phyloP scores from a whole-genome alignment of 768 basidiomycete genomes.

The Mycena alexandri region DNA sequence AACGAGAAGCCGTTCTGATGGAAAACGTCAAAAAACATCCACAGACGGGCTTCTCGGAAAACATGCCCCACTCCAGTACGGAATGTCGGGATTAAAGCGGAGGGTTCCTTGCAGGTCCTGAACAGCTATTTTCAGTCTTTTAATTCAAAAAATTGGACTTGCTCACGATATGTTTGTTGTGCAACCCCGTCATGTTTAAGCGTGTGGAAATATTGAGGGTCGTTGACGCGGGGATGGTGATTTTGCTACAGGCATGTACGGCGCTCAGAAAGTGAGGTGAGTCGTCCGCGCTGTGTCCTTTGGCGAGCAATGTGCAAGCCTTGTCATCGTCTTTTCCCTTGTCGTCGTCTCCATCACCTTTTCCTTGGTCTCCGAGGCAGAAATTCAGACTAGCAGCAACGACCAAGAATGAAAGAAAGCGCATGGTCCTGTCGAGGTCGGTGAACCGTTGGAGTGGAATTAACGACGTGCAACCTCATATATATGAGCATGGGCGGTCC shows the following conservation, averaged over 20 bases:
- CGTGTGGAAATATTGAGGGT: conserved; percentile 64
- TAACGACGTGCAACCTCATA: too few species aligned
- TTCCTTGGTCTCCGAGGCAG: neutral
- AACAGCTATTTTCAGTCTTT: neutral
- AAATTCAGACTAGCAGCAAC: conserved; percentile 13
- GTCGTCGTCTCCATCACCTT: neutral
- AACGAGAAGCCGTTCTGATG: conserved; percentile 67
- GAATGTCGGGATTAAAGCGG: conserved; percentile 61
- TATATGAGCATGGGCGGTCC: too few species aligned
- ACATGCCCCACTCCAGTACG: conserved; percentile 64
- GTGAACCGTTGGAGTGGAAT: too few species aligned
- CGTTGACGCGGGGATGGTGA: conserved; percentile 57
- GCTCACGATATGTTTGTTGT: conserved; percentile 62
- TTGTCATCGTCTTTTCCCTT: neutral
- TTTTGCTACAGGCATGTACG: conserved; percentile 53
- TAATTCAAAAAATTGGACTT: neutral
- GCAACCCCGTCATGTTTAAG: conserved; percentile 65
- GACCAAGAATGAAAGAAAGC: neutral
- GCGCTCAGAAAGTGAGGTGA: conserved; percentile 61
- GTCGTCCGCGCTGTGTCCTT: conserved; percentile 44
- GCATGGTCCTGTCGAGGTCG: neutral
- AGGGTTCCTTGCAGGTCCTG: conserved; percentile 65
- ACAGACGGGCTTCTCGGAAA: too few species aligned
- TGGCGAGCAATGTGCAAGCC: conserved; percentile 5
- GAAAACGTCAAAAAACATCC: conserved; percentile 42